Evolutionary conservation across 768 basidiomycete genomes (phyloP), one percentile per base, ranked within the genome.

Genomic region (Tulasnella sp.): DNA sequence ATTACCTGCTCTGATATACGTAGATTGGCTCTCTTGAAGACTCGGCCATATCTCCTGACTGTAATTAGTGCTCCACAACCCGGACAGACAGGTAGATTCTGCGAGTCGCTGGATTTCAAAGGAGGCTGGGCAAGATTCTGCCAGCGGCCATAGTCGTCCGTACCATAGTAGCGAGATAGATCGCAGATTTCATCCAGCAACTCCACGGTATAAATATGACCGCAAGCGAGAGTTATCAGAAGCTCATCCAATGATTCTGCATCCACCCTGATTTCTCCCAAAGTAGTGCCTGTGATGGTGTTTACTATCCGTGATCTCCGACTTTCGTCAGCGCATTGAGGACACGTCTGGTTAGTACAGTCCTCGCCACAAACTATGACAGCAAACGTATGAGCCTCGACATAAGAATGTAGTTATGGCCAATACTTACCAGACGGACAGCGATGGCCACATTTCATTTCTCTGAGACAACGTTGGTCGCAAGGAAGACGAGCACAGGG

Each of bases 171-270:
- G 3, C 73, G 69, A 0, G 43, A 37, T 61, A 84, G 68, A 9
- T 64, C 59, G 55, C 73, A 76, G 37, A 69, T 65, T 0, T 79
- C 81, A 56, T 85, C 82, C n/a, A 85, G 68, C 0, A 78, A 79
- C 60, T 81, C 81, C 13, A 81, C 73, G 0, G 83, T 83, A 61
- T 84, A 83, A 2, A 72, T 63, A 61, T 85, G 83, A 0, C 71
- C 56, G 59, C 83, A 84, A 9, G 65, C 65, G 0, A 82, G 68
- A 0, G 79, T 79, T 58, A 83, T 77, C 43, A 78, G 58, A 10
- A 75, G 61, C 31, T 76, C 72, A 52, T 75, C 74, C 28, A 74
- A 43, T 1, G 65, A 62, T 3, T 60, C 66, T 9, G 56, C 43
- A 15, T 70, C 27, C 31, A 37, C 35, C 28, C 40, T 37, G 32